Percentiles rank a stretch among this genome's conserved stretches.
phyloP scores from a whole-genome alignment of 2,329 filamentous ascomycete species.

The Phialophora macrospora region DNA sequence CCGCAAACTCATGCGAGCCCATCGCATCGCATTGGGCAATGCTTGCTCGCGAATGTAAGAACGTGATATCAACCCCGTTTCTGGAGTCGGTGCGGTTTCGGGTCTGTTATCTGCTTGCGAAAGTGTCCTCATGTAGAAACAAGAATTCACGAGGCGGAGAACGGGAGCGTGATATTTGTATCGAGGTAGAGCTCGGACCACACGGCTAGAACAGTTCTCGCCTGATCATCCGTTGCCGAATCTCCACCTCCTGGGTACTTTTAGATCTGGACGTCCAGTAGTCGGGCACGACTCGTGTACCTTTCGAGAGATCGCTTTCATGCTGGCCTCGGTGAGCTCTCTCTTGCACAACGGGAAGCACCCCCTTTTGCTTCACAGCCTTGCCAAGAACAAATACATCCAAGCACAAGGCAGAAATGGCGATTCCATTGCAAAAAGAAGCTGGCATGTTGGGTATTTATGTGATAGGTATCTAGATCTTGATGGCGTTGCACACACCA shows the following conservation, averaged over 20 bases:
- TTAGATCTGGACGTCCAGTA: neutral
- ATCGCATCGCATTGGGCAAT: neutral
- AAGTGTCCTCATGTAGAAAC: neutral
- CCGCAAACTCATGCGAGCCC: neutral
- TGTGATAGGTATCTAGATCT: neutral
- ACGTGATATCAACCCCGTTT: neutral
- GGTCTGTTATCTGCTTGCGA: neutral
- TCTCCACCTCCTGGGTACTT: neutral
- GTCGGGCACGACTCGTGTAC: no score
- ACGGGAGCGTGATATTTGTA: neutral
- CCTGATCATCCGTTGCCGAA: neutral
- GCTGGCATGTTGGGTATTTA: neutral
- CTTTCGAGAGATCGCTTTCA: neutral
- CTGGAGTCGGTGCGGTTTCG: neutral
- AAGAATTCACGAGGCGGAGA: neutral
- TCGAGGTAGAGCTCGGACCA: neutral
- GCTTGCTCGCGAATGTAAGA: neutral
- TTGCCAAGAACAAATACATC: slow-evolving; percentile 2
- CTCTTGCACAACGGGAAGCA: neutral
- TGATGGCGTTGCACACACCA: neutral
- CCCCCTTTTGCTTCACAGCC: neutral
- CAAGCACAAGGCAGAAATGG: neutral
- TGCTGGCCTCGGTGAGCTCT: no score
- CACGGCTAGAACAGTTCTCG: neutral
- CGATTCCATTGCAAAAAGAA: neutral